A percentile compares a stretch with the other conserved stretches of the same genome.
Evolutionary conservation across 2,329 filamentous ascomycete genomes (phyloP).

Genomic region (Cercospora citrullina): DNA sequence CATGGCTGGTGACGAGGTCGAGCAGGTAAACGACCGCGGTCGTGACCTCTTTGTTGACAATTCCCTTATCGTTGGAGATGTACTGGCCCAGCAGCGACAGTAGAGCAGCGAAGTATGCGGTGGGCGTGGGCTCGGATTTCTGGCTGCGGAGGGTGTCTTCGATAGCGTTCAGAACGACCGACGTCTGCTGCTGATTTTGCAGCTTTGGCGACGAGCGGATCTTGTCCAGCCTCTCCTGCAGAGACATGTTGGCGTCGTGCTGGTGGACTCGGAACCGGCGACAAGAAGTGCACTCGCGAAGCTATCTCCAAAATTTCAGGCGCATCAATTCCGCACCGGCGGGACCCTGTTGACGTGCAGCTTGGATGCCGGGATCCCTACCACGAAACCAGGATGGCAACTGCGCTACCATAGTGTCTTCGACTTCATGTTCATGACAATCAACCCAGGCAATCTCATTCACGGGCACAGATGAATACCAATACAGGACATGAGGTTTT

Average conservation of each 20-base stretch:
- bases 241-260: slow-evolving; percentile 48
- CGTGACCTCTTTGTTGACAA: slow-evolving; percentile 77
- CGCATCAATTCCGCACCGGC: slow-evolving; percentile 1
- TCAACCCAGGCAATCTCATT: no score
- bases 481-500: not conserved
- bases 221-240: slow-evolving; percentile 93
- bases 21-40: slow-evolving; percentile 92
- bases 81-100: slow-evolving; percentile 82
- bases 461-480: not conserved
- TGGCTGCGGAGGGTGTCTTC: slow-evolving; percentile 91
- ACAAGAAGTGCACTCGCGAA: not conserved
- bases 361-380: not conserved
- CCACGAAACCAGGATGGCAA: not conserved
- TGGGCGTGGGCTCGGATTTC: slow-evolving; percentile 77
- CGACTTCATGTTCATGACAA: not conserved
- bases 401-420: not conserved
- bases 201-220: slow-evolving; percentile 90
- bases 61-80: slow-evolving; percentile 60
- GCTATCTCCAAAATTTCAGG: not conserved
- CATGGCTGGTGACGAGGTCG: slow-evolving; percentile 82
- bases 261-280: not conserved
- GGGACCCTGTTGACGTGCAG: not conserved
- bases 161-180: slow-evolving; percentile 83
- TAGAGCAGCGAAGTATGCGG: slow-evolving; percentile 94
- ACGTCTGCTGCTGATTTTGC: slow-evolving; percentile 90